These are phyloP conservation scores for Castanopsis chinensis DNA, from an alignment of 306 rosid genomes.

Conservation along the genomic window DNA sequence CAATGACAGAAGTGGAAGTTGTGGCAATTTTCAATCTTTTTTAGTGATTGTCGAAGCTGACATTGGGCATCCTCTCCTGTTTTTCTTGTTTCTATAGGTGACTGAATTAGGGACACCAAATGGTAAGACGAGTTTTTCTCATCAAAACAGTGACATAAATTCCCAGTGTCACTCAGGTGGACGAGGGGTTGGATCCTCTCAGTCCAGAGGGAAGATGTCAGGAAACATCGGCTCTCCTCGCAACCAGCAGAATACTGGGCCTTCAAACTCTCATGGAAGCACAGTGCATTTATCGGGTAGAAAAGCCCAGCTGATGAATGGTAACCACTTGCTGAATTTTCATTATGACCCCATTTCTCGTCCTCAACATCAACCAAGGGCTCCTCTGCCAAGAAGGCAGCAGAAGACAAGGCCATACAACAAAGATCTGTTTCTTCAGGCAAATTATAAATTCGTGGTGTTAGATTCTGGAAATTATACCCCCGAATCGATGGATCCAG, in stretches of 20 bases:
- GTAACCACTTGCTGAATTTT: slow-evolving; percentile 87
- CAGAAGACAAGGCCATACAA: slow-evolving; percentile 78
- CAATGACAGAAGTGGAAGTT: neutral
- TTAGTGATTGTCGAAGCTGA: neutral
- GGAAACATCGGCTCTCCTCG: slow-evolving; percentile 35
- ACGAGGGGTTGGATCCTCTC: slow-evolving; percentile 42
- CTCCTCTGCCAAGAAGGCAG: slow-evolving; percentile 72
- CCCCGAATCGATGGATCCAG: slow-evolving; percentile 76
- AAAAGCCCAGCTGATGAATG: slow-evolving; percentile 67
- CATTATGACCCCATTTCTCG: slow-evolving; percentile 86
- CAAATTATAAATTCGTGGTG: slow-evolving; percentile 86
- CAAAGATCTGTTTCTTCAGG: slow-evolving; percentile 92
- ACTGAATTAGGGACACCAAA: slow-evolving; percentile 38
- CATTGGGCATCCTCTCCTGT: neutral
- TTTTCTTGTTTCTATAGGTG: slow-evolving; percentile 39
- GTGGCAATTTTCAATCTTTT: slow-evolving; percentile 3
- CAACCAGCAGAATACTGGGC: slow-evolving; percentile 39
- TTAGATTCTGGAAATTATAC: slow-evolving; percentile 70
- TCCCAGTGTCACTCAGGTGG: slow-evolving; percentile 49
- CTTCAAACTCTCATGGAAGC: slow-evolving; percentile 50
- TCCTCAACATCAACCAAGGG: slow-evolving; percentile 73
- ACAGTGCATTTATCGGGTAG: slow-evolving; percentile 47
- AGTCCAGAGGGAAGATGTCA: slow-evolving; percentile 38
- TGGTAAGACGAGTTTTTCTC: slow-evolving; percentile 36
- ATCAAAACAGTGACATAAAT: slow-evolving; percentile 36